These are phyloP conservation scores for Bacidia gigantensis DNA, from an alignment of 495 filamentous ascomycete species.

Conservation along the genomic window DNA sequence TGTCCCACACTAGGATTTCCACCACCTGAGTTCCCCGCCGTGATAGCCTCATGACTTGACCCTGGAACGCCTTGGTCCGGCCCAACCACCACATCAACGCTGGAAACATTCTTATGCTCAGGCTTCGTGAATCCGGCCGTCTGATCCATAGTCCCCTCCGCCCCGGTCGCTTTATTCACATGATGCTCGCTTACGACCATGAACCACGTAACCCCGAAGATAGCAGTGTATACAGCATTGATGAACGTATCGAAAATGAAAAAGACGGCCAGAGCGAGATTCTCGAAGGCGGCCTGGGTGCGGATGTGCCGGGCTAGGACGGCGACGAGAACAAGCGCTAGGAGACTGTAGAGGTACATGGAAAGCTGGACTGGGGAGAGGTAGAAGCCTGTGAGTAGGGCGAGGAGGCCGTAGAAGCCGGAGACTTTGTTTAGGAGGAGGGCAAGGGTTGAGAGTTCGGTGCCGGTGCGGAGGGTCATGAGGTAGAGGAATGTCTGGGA, in stretches of 20 bases:
- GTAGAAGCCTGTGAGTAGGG: constrained; percentile 59
- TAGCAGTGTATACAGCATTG: constrained; percentile 62
- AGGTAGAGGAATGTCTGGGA: constrained; percentile 69
- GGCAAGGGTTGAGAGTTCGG: constrained; percentile 64
- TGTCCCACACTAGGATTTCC: constrained; percentile 29
- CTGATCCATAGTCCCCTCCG: constrained; percentile 21
- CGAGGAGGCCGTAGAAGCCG: constrained; percentile 77
- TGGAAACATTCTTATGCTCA: constrained; percentile 41
- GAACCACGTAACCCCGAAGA: constrained; percentile 77
- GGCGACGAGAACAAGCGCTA: constrained; percentile 45
- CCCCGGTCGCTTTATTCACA: constrained; percentile 20
- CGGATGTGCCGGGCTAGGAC: constrained; percentile 59
- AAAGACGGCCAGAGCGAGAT: constrained; percentile 56
- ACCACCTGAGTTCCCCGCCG: constrained; percentile 25
- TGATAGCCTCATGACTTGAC: constrained; percentile 36
- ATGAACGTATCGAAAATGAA: constrained; percentile 68
- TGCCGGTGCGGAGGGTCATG: constrained; percentile 74
- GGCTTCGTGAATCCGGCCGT: constrained; percentile 54
- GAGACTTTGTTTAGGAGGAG: constrained; percentile 79
- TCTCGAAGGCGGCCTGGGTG: constrained; percentile 51
- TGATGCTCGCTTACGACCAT: constrained; percentile 47
- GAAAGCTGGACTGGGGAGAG: constrained; percentile 57
- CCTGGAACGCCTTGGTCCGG: constrained; percentile 28
- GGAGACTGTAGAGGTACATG: constrained; percentile 74
- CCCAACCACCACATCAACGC: constrained; percentile 34